Evolutionary conservation across 2,329 filamentous ascomycete genomes (phyloP).

Genomic region (Fusarium succisae): DNA sequence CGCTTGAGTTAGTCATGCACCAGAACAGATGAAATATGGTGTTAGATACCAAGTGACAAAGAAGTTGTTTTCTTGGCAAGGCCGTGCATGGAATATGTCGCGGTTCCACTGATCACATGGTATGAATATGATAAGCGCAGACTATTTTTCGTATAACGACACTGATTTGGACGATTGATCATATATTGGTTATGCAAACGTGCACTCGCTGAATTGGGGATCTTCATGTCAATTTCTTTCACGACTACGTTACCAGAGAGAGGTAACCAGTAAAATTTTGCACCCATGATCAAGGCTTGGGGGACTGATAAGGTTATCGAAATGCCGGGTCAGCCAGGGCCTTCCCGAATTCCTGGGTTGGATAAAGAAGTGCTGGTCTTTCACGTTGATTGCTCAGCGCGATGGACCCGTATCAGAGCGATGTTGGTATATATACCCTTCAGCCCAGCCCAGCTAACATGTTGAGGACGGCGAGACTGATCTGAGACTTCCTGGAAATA

Average conservation of each 20-base stretch:
- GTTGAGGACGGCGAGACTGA: neutral
- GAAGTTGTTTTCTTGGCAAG: neutral
- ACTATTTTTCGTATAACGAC: neutral
- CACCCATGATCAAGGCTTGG: neutral
- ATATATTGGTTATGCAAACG: neutral
- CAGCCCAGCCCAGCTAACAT: neutral
- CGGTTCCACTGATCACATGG: neutral
- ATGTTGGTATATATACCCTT: neutral
- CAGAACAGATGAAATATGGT: neutral
- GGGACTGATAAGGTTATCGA: neutral
- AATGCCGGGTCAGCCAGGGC: neutral
- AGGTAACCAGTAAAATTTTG: neutral
- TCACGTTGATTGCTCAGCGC: neutral
- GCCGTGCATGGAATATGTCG: neutral
- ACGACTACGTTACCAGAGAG: neutral
- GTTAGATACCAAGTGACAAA: neutral
- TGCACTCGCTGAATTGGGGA: neutral
- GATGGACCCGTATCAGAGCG: neutral
- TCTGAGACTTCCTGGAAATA: neutral
- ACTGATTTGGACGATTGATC: neutral
- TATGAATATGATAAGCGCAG: neutral
- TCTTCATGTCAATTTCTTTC: neutral
- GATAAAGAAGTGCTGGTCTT: constrained; percentile 5
- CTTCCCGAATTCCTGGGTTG: constrained; percentile 21
- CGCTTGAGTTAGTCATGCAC: neutral